A percentile compares a stretch with the other conserved stretches of the same genome.
phyloP scores from a whole-genome alignment of 768 basidiomycete species.

The Fomitopsis pulvina region DNA sequence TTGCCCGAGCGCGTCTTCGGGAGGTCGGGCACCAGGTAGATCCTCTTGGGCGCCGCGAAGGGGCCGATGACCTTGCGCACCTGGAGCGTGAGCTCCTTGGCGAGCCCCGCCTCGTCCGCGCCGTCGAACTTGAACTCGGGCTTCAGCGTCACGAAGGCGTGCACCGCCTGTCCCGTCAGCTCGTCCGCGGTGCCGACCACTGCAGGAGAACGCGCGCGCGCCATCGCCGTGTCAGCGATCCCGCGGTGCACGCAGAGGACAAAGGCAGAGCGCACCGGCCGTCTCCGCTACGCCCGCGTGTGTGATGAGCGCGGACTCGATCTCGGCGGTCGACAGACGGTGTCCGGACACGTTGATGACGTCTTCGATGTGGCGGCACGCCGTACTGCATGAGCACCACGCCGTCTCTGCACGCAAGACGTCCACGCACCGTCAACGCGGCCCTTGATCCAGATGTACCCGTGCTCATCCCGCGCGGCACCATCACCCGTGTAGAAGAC shows the following conservation, averaged over 20 bases:
- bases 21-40: conserved; percentile 74
- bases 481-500: conserved; percentile 98
- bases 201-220: conserved; percentile 12
- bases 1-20: conserved; percentile 96
- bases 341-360: conserved; percentile 99
- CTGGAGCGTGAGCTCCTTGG: conserved; percentile 89
- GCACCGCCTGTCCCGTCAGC: conserved; percentile 90
- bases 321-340: conserved; percentile 94
- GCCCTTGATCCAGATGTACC: conserved; percentile 99
- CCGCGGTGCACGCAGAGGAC: conserved; percentile 5
- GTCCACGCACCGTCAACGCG: conserved; percentile 86
- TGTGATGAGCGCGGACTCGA: conserved; percentile 92
- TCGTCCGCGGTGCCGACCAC: conserved; percentile 86
- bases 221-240: too few species aligned
- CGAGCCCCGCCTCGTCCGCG: conserved; percentile 59
- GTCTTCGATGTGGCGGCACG: conserved; percentile 37
- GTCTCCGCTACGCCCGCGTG: conserved; percentile 97
- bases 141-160: conserved; percentile 90
- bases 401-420: too few species aligned
- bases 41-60: conserved; percentile 94
- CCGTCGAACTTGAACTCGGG: conserved; percentile 82
- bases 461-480: conserved; percentile 87
- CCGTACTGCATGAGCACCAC: background rate
- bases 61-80: conserved; percentile 98
- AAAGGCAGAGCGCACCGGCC: conserved; percentile 40